Conservation (phyloP, 345 rosid genomes). For the Streptanthus diversifolius region DNA sequence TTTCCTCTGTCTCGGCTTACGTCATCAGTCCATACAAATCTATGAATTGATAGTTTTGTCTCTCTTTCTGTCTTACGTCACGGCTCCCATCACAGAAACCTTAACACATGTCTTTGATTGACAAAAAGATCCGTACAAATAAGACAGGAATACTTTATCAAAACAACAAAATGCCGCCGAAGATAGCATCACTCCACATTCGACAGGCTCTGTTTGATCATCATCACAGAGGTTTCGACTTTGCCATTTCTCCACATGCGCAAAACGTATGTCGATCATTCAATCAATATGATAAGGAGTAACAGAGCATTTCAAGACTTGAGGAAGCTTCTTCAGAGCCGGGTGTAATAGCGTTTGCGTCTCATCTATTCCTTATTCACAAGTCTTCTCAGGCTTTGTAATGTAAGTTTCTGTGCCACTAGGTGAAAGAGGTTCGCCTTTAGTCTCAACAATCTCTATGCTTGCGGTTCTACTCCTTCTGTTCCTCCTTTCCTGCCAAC, state of each 20-base stretch:
- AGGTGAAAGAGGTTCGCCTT: conserved; percentile 40
- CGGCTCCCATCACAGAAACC: background rate
- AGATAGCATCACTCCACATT: conserved; percentile 8
- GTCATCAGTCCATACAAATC: background rate
- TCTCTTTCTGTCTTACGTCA: background rate
- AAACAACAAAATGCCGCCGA: background rate
- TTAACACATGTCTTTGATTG: conserved; percentile 26
- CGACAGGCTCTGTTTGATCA: conserved; percentile 8
- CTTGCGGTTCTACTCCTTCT: conserved; percentile 64
- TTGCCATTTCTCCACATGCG: background rate
- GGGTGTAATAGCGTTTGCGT: conserved; percentile 5
- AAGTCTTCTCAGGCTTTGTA: conserved; percentile 30
- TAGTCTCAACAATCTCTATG: conserved; percentile 69
- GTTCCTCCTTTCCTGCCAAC: conserved; percentile 67
- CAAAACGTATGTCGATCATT: background rate
- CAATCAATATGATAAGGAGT: background rate
- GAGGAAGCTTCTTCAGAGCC: background rate
- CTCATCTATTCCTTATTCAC: conserved; percentile 30
- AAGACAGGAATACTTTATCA: conserved; percentile 3
- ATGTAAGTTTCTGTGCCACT: conserved; percentile 40
- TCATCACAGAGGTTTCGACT: background rate
- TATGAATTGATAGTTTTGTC: background rate
- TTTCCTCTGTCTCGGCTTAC: conserved; percentile 5
- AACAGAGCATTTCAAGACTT: conserved; percentile 7
- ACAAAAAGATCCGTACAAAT: conserved; percentile 22